phyloP scores from a whole-genome alignment of 352 stramenopile genomes.

The Globisporangium camurandrum region DNA sequence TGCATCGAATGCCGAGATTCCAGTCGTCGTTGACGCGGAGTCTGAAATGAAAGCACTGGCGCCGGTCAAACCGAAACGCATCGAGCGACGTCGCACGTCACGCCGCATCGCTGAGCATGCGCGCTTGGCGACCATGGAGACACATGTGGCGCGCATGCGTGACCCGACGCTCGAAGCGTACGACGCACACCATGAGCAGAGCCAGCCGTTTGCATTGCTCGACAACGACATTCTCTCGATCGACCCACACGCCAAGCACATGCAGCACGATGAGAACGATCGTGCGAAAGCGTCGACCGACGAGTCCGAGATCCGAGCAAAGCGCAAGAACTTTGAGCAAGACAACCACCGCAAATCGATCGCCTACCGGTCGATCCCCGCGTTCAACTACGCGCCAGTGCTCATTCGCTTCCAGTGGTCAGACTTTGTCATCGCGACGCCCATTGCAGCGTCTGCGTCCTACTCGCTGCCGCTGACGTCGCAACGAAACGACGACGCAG shows the following conservation, averaged over 20 bases:
- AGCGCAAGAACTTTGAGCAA: slow-evolving; percentile 55
- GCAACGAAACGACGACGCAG: too few species aligned
- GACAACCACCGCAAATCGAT: slow-evolving; percentile 56
- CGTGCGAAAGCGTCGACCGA: slow-evolving; percentile 12
- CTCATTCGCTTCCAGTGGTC: slow-evolving; percentile 69
- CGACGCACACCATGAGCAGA: slow-evolving; percentile 42
- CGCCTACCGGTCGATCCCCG: slow-evolving; percentile 41
- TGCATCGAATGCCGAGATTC: too few species aligned
- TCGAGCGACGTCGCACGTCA: slow-evolving; percentile 20
- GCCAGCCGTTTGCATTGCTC: slow-evolving; percentile 36
- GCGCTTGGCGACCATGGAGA: slow-evolving; percentile 17
- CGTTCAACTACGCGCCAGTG: slow-evolving; percentile 62
- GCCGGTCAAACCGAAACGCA: slow-evolving; percentile 11
- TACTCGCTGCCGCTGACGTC: too few species aligned
- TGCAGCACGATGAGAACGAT: slow-evolving; percentile 42
- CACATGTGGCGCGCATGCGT: too few species aligned
- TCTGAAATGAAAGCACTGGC: too few species aligned
- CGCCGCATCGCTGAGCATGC: slow-evolving; percentile 21
- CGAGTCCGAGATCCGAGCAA: slow-evolving; percentile 34
- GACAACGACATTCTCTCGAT: slow-evolving; percentile 50
- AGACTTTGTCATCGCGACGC: slow-evolving; percentile 57
- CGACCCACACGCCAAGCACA: slow-evolving; percentile 33
- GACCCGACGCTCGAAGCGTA: slow-evolving; percentile 48
- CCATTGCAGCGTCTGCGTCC: too few species aligned
- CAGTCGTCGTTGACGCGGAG: too few species aligned